A percentile compares a stretch with the other conserved stretches of the same genome.
phyloP scores from a whole-genome alignment of 495 filamentous ascomycete species.

The Glutinoglossum americanum region DNA sequence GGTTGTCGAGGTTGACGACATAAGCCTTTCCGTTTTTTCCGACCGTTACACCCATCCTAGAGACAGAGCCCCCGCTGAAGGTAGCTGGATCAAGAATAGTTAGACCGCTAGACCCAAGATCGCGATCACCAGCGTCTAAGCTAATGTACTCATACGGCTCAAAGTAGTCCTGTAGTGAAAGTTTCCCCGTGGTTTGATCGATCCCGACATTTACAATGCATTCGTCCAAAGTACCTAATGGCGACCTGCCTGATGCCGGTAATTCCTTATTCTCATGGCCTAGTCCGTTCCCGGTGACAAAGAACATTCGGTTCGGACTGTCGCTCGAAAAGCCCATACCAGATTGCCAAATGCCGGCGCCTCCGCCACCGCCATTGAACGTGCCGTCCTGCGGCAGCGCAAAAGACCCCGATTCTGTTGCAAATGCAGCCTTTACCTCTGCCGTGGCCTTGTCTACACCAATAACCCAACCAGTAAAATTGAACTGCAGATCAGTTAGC shows the following conservation, averaged over 20 bases:
- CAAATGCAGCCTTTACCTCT: constrained; percentile 9
- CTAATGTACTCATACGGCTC: constrained; percentile 14
- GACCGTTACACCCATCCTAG: constrained; percentile 13
- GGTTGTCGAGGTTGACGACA: constrained; percentile 18
- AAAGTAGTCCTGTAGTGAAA: constrained; percentile 13
- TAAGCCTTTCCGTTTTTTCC: constrained; percentile 20
- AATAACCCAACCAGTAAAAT: constrained; percentile 13
- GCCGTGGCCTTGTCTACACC: constrained; percentile 3
- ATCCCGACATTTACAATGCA: constrained; percentile 1
- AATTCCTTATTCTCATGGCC: not conserved
- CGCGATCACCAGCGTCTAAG: constrained; percentile 13
- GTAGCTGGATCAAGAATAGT: constrained; percentile 11
- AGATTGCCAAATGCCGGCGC: constrained; percentile 23
- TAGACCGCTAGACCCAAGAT: constrained; percentile 18
- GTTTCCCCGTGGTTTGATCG: constrained; percentile 7
- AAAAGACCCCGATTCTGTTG: constrained; percentile 16
- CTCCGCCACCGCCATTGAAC: constrained; percentile 16
- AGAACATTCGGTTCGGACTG: constrained; percentile 17
- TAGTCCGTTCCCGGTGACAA: constrained; percentile 12
- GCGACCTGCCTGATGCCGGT: not conserved
- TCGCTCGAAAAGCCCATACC: constrained; percentile 22
- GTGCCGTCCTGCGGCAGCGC: constrained; percentile 9
- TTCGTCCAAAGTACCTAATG: not conserved
- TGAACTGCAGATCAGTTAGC: constrained; percentile 5
- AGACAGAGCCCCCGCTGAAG: constrained; percentile 14